phyloP scores from a whole-genome alignment of 108 stramenopile species.

The Mayamaea pseudoterrestris region DNA sequence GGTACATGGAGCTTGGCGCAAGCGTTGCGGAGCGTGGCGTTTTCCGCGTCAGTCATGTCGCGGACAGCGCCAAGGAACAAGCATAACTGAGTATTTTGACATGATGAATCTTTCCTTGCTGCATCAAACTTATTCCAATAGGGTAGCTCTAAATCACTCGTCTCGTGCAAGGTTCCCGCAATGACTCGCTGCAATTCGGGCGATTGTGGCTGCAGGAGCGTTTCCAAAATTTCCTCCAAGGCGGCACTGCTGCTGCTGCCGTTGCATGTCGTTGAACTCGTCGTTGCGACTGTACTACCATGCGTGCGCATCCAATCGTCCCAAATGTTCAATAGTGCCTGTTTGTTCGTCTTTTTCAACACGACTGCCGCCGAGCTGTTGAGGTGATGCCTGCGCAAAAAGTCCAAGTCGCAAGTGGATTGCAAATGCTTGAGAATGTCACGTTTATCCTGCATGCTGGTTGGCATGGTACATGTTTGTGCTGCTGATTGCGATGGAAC shows the following conservation, averaged over 20 bases:
- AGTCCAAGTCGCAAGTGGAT: conserved; percentile 46
- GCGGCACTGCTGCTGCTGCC: too few relatives aligned
- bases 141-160: conserved; percentile 48
- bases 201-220: conserved; percentile 11
- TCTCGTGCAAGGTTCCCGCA: conserved; percentile 61
- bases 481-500: background rate
- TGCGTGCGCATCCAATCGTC: conserved; percentile 14
- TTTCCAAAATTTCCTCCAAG: conserved; percentile 13
- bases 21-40: conserved; percentile 23
- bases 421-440: conserved; percentile 46
- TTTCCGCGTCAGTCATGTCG: conserved; percentile 50
- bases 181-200: conserved; percentile 6
- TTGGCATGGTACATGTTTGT: too few relatives aligned
- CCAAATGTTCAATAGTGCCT: conserved; percentile 28
- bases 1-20: conserved; percentile 28
- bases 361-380: conserved; percentile 38
- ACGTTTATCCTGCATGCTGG: conserved; percentile 25
- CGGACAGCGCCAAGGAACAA: conserved; percentile 66
- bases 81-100: conserved; percentile 11
- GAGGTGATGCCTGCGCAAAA: conserved; percentile 39
- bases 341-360: conserved; percentile 51
- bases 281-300: background rate
- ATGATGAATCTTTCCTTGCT: conserved; percentile 5
- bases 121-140: conserved; percentile 20
- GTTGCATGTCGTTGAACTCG: conserved; percentile 2